phyloP scores from a whole-genome alignment of 768 basidiomycete genomes.

The Botryobasidium botryosum region DNA sequence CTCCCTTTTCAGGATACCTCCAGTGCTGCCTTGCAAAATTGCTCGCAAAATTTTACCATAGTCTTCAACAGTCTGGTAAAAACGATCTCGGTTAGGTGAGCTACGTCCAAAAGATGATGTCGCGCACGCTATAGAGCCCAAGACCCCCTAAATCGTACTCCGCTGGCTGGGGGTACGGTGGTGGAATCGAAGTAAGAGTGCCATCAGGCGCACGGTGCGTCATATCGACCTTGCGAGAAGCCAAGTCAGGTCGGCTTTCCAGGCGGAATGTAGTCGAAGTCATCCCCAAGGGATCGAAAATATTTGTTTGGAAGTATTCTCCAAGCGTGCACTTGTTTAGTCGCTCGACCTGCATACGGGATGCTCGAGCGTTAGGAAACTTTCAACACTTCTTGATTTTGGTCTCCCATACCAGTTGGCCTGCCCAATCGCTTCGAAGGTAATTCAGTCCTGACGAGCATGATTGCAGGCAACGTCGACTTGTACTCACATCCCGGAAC shows the following conservation, averaged over 20 bases:
- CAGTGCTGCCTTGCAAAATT: not conserved
- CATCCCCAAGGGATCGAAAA: not conserved
- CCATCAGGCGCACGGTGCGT: not conserved
- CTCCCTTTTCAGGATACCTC: not conserved
- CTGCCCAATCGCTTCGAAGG: not conserved
- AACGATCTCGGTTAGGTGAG: too few species aligned
- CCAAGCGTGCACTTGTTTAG: too few species aligned
- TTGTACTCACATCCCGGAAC: not conserved
- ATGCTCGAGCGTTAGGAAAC: too few species aligned
- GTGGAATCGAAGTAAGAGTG: not conserved
- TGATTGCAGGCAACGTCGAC: not conserved
- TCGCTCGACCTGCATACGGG: not conserved
- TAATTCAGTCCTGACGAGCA: too few species aligned
- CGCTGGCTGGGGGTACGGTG: not conserved
- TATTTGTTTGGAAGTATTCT: not conserved
- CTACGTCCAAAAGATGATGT: too few species aligned
- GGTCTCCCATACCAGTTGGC: too few species aligned
- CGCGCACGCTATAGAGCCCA: not conserved
- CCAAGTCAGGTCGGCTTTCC: not conserved
- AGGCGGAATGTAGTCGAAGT: not conserved
- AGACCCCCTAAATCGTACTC: not conserved
- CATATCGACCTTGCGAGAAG: not conserved
- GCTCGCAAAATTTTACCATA: not conserved
- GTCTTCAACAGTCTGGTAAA: not conserved
- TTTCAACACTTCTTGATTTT: too few species aligned